phyloP scores from a whole-genome alignment of 176 grass and related monocot species.

The Olyra latifolia region DNA sequence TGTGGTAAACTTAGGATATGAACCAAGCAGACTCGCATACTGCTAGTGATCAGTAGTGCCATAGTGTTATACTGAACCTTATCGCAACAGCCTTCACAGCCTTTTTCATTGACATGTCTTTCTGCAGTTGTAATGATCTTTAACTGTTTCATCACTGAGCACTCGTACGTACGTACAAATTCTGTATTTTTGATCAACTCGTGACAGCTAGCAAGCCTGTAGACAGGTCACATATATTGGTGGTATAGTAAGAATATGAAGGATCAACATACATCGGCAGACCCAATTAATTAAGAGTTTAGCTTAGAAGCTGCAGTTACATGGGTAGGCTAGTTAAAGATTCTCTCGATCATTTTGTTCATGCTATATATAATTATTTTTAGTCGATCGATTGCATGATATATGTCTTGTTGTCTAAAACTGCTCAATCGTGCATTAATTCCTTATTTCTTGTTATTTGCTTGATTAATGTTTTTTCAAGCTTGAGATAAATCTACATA shows the following conservation, averaged over 20 bases:
- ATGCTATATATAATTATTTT: neutral
- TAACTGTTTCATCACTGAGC: neutral
- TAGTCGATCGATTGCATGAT: neutral
- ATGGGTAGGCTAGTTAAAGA: neutral
- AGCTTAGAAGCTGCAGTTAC: too few species aligned
- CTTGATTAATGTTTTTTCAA: neutral
- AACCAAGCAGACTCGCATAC: too few species aligned
- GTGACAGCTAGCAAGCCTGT: too few species aligned
- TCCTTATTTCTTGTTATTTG: neutral
- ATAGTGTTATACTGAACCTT: neutral
- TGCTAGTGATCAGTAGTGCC: neutral
- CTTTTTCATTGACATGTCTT: neutral
- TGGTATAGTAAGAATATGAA: neutral
- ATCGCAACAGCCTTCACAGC: neutral
- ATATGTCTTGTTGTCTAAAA: neutral
- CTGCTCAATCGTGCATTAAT: neutral
- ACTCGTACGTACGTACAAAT: neutral
- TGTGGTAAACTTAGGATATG: too few species aligned
- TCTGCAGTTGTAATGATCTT: neutral
- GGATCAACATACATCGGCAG: neutral
- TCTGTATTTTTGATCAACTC: too few species aligned
- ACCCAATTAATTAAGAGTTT: too few species aligned
- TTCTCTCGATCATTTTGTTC: neutral
- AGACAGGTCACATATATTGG: too few species aligned
- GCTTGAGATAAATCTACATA: too few species aligned